Base-by-base conservation (phyloP, 2,329 filamentous ascomycete genomes). In the Dothidotthia symphoricarpi region DNA sequence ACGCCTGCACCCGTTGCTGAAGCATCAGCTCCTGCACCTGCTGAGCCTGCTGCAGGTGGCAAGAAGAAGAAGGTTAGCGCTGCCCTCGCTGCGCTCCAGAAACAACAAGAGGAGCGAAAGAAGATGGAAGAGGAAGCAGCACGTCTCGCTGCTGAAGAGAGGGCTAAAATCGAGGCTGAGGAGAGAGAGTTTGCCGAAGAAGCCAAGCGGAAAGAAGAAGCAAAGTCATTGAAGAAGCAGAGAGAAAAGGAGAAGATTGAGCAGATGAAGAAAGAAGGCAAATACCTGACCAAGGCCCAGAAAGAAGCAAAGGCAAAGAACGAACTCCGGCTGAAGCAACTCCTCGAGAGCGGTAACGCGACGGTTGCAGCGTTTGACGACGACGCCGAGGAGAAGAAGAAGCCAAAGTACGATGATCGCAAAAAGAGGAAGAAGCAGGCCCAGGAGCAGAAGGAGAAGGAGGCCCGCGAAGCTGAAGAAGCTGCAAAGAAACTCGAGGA, bases 11-110 rank as follows among this genome's bases (percentile, higher is more conserved):
- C 63, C 12, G 50, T 61, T 24, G 54, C 63, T 13, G 38, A 57
- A 29, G 39, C 58, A n/a, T 45, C 57, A 11, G 41, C 53, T 11
- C 31, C 59, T 11, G 62, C 59, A 12, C 50, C 67, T n/a, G 61
- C 69, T 17, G 55, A 67, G 16, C 53, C 58, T 31, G 53, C 63
- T 15, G 61, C 68, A 25, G 72, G 77, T 17, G 83, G 80, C 29
- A 96, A 95, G 75, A 85, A 83, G 61, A 97, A 95, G 81, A 98
- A 97, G 74, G 56, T 97, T 13, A 85, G 86, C 10, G 75, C 86
- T 38, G 83, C 83, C 38, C 75, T 94, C 30, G 76, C 80, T 32
- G 74, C 83, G 29, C 72, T 94, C 22, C 86, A 91, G 71, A 86
- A 85, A 71, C 85, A 91, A 66, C 88, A 93, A 63, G 88, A 93